Conservation (phyloP, 1,284 basidiomycete species). For the Leccinum pachyderme region DNA sequence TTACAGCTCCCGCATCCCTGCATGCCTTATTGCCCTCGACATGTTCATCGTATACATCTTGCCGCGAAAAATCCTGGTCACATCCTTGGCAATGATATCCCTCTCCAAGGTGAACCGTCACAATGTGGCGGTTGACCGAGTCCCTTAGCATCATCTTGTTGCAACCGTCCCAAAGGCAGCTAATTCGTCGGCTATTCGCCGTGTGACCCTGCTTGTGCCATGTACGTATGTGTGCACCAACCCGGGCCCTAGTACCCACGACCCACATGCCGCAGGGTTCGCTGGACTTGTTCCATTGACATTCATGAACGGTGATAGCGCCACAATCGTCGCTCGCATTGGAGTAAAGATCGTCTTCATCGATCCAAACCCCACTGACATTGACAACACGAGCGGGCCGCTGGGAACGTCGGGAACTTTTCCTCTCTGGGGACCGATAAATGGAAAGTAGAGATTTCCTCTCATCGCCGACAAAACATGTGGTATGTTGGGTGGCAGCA, state of each 20-base stretch:
- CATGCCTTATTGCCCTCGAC: not conserved
- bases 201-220: constrained; percentile 4
- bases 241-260: constrained; percentile 1
- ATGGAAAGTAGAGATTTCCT: not conserved
- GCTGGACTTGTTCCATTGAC: constrained; percentile 8
- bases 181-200: not conserved
- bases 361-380: constrained; percentile 6
- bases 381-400: constrained; percentile 2
- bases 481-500: not conserved
- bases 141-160: constrained; percentile 6
- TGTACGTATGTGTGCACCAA: constrained; percentile 10
- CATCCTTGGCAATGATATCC: constrained; percentile 13
- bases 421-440: not conserved
- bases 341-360: constrained; percentile 9
- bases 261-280: constrained; percentile 20
- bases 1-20: not conserved
- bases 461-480: not conserved
- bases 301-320: constrained; percentile 10
- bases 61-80: constrained; percentile 2
- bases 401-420: not conserved
- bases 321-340: not conserved
- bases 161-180: constrained; percentile 16
- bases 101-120: constrained; percentile 16
- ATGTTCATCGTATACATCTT: constrained; percentile 16
- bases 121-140: constrained; percentile 12